A percentile compares a stretch with the other conserved stretches of the same genome.
These are phyloP conservation scores for Geoglossum cookeanum DNA, from an alignment of 2,329 filamentous ascomycete genomes.

Conservation along the genomic window DNA sequence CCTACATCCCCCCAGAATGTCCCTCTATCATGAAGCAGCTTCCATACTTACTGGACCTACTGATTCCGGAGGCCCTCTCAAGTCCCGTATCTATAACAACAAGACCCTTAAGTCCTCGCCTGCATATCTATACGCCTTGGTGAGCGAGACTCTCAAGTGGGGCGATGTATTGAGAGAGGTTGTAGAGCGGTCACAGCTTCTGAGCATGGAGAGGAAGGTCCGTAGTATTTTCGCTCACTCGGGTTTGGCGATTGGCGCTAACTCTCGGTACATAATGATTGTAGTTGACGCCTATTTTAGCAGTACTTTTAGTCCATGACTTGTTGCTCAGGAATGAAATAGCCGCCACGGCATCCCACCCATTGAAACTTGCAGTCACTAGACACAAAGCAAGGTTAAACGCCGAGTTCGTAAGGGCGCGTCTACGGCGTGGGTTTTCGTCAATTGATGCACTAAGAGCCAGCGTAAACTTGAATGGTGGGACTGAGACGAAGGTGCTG, in stretches of 20 bases:
- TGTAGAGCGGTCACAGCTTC: constrained; percentile 59
- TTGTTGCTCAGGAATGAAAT: constrained; percentile 69
- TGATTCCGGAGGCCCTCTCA: constrained; percentile 62
- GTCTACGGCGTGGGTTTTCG: constrained; percentile 50
- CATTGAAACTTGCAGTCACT: constrained; percentile 54
- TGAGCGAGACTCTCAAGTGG: constrained; percentile 81
- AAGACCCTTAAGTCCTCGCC: constrained; percentile 58
- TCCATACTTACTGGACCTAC: constrained; percentile 46
- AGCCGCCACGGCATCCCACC: constrained; percentile 60
- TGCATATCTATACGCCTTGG: constrained; percentile 70
- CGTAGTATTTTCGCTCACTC: constrained; percentile 9
- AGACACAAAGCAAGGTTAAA: constrained; percentile 63
- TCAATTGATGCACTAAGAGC: constrained; percentile 47
- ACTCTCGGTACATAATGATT: background rate
- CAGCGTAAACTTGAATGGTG: constrained; percentile 33
- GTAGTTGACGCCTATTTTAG: constrained; percentile 62
- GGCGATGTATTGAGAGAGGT: constrained; percentile 70
- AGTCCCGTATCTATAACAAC: constrained; percentile 62
- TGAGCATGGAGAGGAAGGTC: constrained; percentile 74
- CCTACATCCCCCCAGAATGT: constrained; percentile 44
- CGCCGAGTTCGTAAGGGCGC: constrained; percentile 65
- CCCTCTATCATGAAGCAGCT: constrained; percentile 84
- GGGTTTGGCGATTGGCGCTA: background rate
- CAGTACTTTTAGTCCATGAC: constrained; percentile 72
- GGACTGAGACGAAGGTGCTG: constrained; percentile 6